Evolutionary conservation across 345 rosid genomes (phyloP), one percentile per base, ranked within the genome.

Genomic region (Alliaria petiolata): DNA sequence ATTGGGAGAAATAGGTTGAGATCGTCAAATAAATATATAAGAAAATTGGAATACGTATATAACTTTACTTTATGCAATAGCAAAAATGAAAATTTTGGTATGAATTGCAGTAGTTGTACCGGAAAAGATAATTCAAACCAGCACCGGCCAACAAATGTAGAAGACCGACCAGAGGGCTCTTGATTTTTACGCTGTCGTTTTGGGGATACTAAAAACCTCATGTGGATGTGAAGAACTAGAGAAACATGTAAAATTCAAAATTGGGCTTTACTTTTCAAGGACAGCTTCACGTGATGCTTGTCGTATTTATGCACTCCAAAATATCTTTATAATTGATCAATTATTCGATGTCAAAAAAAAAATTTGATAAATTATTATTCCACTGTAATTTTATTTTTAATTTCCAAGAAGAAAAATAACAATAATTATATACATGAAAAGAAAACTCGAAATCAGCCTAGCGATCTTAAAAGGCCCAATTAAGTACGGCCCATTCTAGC

Each of bases 171-270:
- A 44, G 15, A 36, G 61, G 61, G 38, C 15, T 47, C 70, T 69
- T 63, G 70, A 8, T 46, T 62, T 38, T 46, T 38, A 68, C 69
- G 56, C 64, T 17, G 59, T 75, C 69, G 59, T 69, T 69, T 69
- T 47, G 65, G 75, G 79, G 75, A 76, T 76, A 62, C 75, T 76
- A 62, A 54, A 74, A 67, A 58, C 53, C 58, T 53, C 79, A 75
- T 61, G 69, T 68, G 74, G 79, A 53, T 68, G 69, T 75, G 64
- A 68, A 52, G 51, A 60, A 44, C 10, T 47, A 39, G 50, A 33
- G 31, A 31, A 51, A 51, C 31, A 58, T 67, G 73, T 43, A 28
- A 30, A 30, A 7, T 54, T 44, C 57, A 46, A 76, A 69, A 14
- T 28, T 47, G 19, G 46, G 61, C 16, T 69, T 75, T 52, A 55